Base-by-base conservation (phyloP, 495 filamentous ascomycete species). In the Penicillium bovifimosum region DNA sequence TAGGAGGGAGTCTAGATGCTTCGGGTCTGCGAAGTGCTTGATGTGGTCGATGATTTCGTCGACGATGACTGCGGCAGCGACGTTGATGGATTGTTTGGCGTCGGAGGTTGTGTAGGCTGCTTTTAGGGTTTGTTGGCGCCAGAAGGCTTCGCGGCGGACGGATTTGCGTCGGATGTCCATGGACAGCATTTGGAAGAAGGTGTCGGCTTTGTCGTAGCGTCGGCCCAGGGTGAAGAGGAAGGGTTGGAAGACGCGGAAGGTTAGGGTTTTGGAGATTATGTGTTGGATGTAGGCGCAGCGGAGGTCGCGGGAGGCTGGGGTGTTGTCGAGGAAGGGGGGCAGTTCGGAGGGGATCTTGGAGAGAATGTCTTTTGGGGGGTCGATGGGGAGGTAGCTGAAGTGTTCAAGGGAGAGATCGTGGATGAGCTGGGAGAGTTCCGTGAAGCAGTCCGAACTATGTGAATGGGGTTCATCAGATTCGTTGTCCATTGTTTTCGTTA, bases 171-270 rank as follows among this genome's bases (percentile, higher is more conserved):
- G 78, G 34, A 85, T 79, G 29, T 84, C 78, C 64, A 78, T 79
- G 8, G 80, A 83, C 47, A 84, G 74, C 58, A 80, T 75, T 50
- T 78, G 75, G 73, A 85, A 83, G 53, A 82, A 76, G 11, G 75
- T 78, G 61, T 84, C 81, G 10, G 80, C 78, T 55, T 83, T 82
- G 60, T 83, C 81, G 62, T 81, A 82, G 18, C 79, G 63, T 27
- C 76, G 75, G n/a, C 80, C 80, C 6, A 84, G 61, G 29, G 80
- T 81, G 64, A 85, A 85, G 3, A 85, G 64, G 69, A 85, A 85
- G 6, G 81, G 82, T 32, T 80, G 76, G 68, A 85, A 85, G 34
- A 85, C 78, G n/a, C 81, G 74, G 58, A 77, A 78, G 24, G 77
- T 82, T 36, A 85, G 63, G 20, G 79, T 78, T 41, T 77, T 80